Evolutionary conservation across 2,329 filamentous ascomycete species (phyloP).

Genomic region (Beauveria brongniartii): DNA sequence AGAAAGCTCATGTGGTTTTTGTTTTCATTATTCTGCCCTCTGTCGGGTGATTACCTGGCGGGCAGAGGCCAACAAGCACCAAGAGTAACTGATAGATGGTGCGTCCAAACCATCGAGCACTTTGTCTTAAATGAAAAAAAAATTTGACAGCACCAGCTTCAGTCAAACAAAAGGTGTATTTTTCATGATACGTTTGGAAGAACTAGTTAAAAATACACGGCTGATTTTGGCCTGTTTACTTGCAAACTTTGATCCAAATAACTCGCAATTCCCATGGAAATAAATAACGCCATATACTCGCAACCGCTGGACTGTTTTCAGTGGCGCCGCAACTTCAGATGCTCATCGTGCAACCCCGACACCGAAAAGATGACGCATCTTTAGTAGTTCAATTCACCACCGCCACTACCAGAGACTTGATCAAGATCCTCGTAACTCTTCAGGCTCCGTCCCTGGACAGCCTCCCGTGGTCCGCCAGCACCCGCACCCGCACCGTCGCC

Average conservation of each 20-base stretch:
- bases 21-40: no score
- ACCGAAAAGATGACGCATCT: neutral
- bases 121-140: no score
- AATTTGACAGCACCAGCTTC: no score
- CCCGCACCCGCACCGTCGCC: conserved; percentile 69
- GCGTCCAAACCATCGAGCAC: no score
- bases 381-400: conserved; percentile 86
- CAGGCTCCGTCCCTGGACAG: conserved; percentile 82
- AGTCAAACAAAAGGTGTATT: no score
- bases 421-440: conserved; percentile 98
- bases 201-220: conserved; percentile 2
- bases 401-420: conserved; percentile 65
- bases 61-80: no score
- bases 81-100: no score
- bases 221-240: neutral
- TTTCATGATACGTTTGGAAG: neutral
- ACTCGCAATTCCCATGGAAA: neutral
- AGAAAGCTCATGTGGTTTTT: no score
- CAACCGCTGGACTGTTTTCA: neutral
- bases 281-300: neutral
- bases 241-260: neutral
- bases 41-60: no score
- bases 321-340: neutral
- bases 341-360: neutral
- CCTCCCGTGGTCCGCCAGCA: conserved; percentile 78